Base-by-base conservation (phyloP, 108 stramenopile species). In the Cafeteria roenbergensis region DNA sequence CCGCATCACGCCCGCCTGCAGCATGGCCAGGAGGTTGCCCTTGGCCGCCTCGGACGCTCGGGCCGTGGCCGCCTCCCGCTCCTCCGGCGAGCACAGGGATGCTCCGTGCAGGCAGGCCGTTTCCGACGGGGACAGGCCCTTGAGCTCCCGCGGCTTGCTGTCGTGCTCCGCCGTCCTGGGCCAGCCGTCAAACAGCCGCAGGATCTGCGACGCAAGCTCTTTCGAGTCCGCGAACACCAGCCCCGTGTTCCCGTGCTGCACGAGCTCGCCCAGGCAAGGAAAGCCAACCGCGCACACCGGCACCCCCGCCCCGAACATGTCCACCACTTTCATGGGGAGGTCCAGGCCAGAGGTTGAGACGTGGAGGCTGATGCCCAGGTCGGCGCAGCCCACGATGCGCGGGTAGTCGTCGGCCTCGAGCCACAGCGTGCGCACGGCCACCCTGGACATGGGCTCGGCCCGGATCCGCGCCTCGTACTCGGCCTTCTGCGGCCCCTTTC, bases 321-420 rank as follows among this genome's bases (percentile, higher is more conserved):
- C 98, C 54, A 93, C 71, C 30, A 99, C 90, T 70, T 99, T 99
- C 93, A 99, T 99, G 25, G 98, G 98, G 29, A 97, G 74, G 75
- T 99, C 98, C 9, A 97, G 68, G 0, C 95, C 97, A 38, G 84
- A 87, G 17, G 94, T 97, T 9, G 91, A 93, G 17, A 91, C 90
- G 73, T 99, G 95, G 30, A 99, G 83, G 28, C 87, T 94, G 48
- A 99, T 70, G 51, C 95, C 98, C 33, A 82, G 54, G 37, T 81
- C 80, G 1, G 78, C 75, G 26, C 64, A 57, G 26, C 60, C 73
- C 51, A 99, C 51, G 0, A 97, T 68, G 52, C 69, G 68, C 12
- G 95, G 94, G 78, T 99, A 99, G 70, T 99, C 93, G 0, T 51
- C 71, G 12, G 89, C 78, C 71, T 90, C 88, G 50, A 99, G 82